Evolutionary conservation across 805 yeast species (phyloP).

Genomic region (Candida sithepensis): DNA sequence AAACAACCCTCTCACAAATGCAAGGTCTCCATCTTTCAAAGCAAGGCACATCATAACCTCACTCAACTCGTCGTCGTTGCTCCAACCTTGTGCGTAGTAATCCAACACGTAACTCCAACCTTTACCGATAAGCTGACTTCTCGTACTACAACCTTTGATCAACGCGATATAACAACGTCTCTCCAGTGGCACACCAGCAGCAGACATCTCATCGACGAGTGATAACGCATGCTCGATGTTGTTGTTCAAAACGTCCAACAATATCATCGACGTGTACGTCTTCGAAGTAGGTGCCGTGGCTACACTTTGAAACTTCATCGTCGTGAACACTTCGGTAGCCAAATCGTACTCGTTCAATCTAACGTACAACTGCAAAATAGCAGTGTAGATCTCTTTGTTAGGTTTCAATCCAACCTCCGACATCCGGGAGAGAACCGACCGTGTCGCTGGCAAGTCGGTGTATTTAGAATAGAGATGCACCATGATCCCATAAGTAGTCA

Average conservation of each 20-base stretch:
- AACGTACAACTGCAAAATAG: conserved; percentile 59
- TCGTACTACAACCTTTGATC: conserved; percentile 64
- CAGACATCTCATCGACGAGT: conserved; percentile 64
- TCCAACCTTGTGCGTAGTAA: conserved; percentile 42
- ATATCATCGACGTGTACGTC: conserved; percentile 71
- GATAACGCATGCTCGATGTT: conserved; percentile 75
- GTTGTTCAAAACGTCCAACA: conserved; percentile 56
- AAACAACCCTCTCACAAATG: conserved; percentile 63
- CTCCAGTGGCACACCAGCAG: not conserved
- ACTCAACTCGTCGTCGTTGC: conserved; percentile 40
- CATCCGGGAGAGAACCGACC: conserved; percentile 37
- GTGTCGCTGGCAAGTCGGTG: conserved; percentile 36
- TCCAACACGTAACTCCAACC: conserved; percentile 82
- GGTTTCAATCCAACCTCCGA: conserved; percentile 38
- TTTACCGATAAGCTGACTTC: conserved; percentile 40
- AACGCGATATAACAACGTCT: conserved; percentile 37
- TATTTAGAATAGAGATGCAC: conserved; percentile 44
- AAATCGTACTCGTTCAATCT: conserved; percentile 47
- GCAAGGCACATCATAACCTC: conserved; percentile 73
- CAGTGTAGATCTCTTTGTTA: conserved; percentile 45
- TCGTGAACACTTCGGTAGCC: conserved; percentile 73
- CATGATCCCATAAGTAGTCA: conserved; percentile 41
- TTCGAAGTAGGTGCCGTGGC: conserved; percentile 62
- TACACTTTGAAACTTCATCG: conserved; percentile 75
- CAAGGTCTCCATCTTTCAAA: conserved; percentile 76